phyloP scores from a whole-genome alignment of 2,329 filamentous ascomycete species.

The Teratosphaeria viscida region DNA sequence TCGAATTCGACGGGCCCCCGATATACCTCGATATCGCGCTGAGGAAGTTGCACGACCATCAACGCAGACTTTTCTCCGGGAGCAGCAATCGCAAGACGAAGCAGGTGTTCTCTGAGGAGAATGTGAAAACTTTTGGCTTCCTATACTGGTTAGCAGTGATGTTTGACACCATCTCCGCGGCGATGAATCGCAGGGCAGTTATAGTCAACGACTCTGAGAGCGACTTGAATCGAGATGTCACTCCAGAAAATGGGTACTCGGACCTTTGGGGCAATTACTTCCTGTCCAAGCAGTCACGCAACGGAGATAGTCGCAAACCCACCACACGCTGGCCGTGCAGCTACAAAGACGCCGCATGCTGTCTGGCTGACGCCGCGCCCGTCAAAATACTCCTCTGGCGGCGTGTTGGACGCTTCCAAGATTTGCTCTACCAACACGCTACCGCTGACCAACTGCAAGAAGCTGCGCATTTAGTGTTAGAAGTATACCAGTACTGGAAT shows the following conservation, averaged over 20 bases:
- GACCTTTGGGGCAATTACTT: slow-evolving; percentile 11
- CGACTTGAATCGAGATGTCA: background rate
- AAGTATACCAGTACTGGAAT: slow-evolving; percentile 12
- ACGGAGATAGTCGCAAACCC: slow-evolving; percentile 7
- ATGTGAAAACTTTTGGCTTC: slow-evolving; percentile 9
- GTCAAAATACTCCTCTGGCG: slow-evolving; percentile 13
- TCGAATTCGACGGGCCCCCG: slow-evolving; percentile 9
- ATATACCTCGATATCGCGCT: slow-evolving; percentile 8
- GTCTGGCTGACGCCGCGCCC: slow-evolving; percentile 11
- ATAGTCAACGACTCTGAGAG: slow-evolving; percentile 8
- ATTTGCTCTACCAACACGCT: slow-evolving; percentile 8
- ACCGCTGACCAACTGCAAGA: slow-evolving; percentile 4
- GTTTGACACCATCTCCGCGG: slow-evolving; percentile 12
- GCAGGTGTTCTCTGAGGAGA: slow-evolving; percentile 3
- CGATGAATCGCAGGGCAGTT: slow-evolving; percentile 8
- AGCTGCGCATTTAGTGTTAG: slow-evolving; percentile 6
- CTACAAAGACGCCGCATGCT: slow-evolving; percentile 10
- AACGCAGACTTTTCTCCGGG: slow-evolving; percentile 1
- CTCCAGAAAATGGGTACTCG: background rate
- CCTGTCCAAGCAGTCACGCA: slow-evolving; percentile 6
- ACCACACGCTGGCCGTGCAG: slow-evolving; percentile 11
- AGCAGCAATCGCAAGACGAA: background rate
- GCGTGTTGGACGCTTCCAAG: slow-evolving; percentile 8
- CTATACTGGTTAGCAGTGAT: slow-evolving; percentile 13
- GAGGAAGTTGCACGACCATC: slow-evolving; percentile 10